phyloP scores from a whole-genome alignment of 345 rosid genomes.

The Syzygium oleosum region DNA sequence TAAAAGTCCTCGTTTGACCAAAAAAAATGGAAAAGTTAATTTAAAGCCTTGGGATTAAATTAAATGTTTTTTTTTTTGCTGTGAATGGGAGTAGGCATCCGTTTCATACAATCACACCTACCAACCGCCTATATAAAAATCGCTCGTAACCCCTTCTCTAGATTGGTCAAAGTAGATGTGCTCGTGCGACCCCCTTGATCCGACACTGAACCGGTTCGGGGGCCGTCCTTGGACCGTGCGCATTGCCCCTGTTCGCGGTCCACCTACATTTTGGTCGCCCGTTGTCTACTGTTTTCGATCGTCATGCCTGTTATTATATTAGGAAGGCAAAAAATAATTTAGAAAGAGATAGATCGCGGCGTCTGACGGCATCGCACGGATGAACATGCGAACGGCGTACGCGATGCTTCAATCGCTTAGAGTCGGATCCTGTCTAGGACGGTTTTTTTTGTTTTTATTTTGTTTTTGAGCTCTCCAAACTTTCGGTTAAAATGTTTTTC shows the following conservation, averaged over 20 bases:
- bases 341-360: neutral
- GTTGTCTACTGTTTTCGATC: accelerated
- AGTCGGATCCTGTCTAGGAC: no score
- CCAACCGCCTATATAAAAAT: neutral
- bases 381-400: accelerated
- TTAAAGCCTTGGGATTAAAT: neutral
- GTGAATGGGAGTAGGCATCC: neutral
- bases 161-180: neutral
- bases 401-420: neutral
- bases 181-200: neutral
- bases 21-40: neutral
- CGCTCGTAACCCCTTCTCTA: neutral
- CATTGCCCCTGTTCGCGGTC: neutral
- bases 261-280: neutral
- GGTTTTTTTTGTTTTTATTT: neutral
- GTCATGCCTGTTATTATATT: neutral
- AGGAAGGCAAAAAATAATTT: neutral
- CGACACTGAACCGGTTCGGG: neutral
- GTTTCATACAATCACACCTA: neutral
- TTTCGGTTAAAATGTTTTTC: neutral
- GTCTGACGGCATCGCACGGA: neutral
- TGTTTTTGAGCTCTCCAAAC: neutral
- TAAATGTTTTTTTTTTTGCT: neutral
- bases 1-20: neutral
- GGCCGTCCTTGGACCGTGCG: neutral